phyloP scores from a whole-genome alignment of 2,329 filamentous ascomycete genomes.

The Monosporascus sp. region DNA sequence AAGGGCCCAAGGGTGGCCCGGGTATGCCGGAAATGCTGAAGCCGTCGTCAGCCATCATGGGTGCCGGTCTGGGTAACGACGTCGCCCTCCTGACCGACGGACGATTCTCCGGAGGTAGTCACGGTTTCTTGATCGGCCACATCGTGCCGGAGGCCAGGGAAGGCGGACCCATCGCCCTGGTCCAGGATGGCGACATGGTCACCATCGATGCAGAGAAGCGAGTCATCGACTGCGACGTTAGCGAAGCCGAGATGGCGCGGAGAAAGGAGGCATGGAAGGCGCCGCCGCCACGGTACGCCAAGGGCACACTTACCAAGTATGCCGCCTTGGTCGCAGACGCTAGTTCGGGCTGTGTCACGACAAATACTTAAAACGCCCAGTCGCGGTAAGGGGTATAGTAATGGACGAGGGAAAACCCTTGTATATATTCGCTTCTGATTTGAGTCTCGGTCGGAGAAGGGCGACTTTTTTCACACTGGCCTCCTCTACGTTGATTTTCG shows the following conservation, averaged over 20 bases:
- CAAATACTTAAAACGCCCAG: slow-evolving; percentile 1
- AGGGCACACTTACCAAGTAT: slow-evolving; percentile 68
- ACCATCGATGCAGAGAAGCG: slow-evolving; percentile 76
- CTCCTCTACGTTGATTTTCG: background rate
- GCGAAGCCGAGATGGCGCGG: slow-evolving; percentile 57
- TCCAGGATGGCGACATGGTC: slow-evolving; percentile 75
- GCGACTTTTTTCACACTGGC: background rate
- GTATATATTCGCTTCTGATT: slow-evolving; percentile 10
- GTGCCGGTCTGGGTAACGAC: slow-evolving; percentile 72
- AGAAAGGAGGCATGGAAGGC: slow-evolving; percentile 57
- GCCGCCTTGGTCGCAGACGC: slow-evolving; percentile 54
- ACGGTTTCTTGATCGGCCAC: slow-evolving; percentile 84
- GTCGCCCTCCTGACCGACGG: slow-evolving; percentile 71
- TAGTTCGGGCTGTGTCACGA: slow-evolving; percentile 54
- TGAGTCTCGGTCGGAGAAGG: slow-evolving; percentile 4
- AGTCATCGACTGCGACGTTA: slow-evolving; percentile 61
- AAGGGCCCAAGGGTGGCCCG: slow-evolving; percentile 87
- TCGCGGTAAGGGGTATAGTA: background rate
- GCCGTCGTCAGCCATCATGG: slow-evolving; percentile 89
- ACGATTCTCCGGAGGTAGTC: slow-evolving; percentile 73
- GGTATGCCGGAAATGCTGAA: slow-evolving; percentile 96
- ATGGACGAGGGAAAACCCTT: slow-evolving; percentile 2
- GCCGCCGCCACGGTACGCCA: slow-evolving; percentile 52
- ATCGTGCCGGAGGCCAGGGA: slow-evolving; percentile 84
- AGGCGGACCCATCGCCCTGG: slow-evolving; percentile 77